Evolutionary conservation across 306 rosid genomes (phyloP), one percentile per base, ranked within the genome.

Genomic region (Acacia melanoxylon): DNA sequence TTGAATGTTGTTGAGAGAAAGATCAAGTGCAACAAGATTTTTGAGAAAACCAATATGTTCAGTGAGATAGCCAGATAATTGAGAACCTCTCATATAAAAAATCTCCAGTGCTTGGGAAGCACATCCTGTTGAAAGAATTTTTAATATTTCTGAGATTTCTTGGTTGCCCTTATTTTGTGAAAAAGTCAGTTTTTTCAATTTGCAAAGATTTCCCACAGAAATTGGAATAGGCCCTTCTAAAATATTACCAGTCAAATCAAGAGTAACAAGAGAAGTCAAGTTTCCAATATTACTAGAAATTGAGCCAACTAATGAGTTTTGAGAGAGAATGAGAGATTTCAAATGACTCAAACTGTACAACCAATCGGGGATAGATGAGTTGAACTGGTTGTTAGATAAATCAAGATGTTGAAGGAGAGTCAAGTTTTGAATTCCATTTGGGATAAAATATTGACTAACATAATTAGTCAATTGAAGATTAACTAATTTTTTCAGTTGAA

Each of bases 371-470:
- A 88, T 48, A 1, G 59, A 56, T 17, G 87, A 77, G 5, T 51
- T 49, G 56, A 89, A 27, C 24, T 0, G 0, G 58, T 89, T 89
- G 0, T 0, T 0, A 2, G 16, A 3, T 14, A 82, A 54, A 25
- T 81, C 79, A 61, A 88, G 81, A 74, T 76, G 46, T 24, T 72
- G 48, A 68, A 86, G 79, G 15, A 80, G 71, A 29, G 87, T 82
- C 9, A 82, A 81, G 66, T 68, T 68, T 40, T 19, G 73, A 68
- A 68, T 68, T 20, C 27, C 17, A 10, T 37, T 1, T 9, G 49
- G 85, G 37, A 82, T 42, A 1, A 31, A 3, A 31, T 54, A 65
- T 19, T 27, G 42, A 27, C 29, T 27, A 27, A 27, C 29, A 14
- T 56, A 29, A 0, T 0, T 0, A 17, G 0, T 0, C 0, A 49